Conservation (phyloP, 1,139 yeast species). For the Saccharomyces hybrid region DNA sequence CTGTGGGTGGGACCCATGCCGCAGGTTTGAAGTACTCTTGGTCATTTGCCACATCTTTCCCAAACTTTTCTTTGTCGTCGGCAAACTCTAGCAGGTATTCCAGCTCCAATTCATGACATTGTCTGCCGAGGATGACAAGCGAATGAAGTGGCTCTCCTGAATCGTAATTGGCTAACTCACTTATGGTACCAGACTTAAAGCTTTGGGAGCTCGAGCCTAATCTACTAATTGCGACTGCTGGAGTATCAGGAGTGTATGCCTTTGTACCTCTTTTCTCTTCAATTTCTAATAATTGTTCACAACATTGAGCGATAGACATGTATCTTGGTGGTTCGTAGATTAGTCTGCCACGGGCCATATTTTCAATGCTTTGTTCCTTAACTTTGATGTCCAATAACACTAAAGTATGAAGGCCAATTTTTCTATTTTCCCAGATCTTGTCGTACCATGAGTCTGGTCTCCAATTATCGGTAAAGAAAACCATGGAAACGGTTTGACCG, state of each 20-base stretch:
- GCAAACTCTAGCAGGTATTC: constrained; percentile 78
- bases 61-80: constrained; percentile 56
- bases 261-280: constrained; percentile 68
- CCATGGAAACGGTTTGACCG: constrained; percentile 94
- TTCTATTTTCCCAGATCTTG: constrained; percentile 82
- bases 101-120: constrained; percentile 86
- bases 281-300: constrained; percentile 76
- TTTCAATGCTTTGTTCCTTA: constrained; percentile 91
- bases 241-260: constrained; percentile 79
- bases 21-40: constrained; percentile 64
- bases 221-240: constrained; percentile 89
- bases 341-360: constrained; percentile 85
- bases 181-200: constrained; percentile 79
- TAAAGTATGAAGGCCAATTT: constrained; percentile 84
- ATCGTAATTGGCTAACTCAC: constrained; percentile 68
- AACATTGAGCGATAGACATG: constrained; percentile 88
- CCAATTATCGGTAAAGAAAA: constrained; percentile 92
- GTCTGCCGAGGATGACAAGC: constrained; percentile 82
- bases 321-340: constrained; percentile 96
- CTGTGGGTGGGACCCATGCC: constrained; percentile 37
- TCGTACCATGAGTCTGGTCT: constrained; percentile 92
- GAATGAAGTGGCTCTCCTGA: constrained; percentile 95
- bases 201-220: constrained; percentile 79
- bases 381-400: constrained; percentile 88
- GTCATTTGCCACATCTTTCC: constrained; percentile 53